These are phyloP conservation scores for Miamiensis avidus DNA, from an alignment of 169 alveolate genomes.

Conservation along the genomic window DNA sequence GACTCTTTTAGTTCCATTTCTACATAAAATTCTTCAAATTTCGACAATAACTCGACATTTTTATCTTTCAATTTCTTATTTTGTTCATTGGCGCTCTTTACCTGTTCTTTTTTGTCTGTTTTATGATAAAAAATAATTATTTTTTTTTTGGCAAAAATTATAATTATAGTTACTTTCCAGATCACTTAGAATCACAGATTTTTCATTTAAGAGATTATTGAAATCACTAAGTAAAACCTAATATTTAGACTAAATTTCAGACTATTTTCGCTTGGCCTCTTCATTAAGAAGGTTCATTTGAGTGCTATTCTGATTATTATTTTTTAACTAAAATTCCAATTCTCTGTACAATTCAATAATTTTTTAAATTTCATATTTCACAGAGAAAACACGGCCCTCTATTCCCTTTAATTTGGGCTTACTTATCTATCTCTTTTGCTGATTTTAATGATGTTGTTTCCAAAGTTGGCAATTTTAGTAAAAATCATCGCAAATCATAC, in stretches of 20 bases:
- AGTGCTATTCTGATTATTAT: background rate
- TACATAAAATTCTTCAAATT: background rate
- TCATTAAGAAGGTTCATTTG: background rate
- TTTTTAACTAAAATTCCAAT: too few species aligned
- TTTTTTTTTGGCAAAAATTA: too few species aligned
- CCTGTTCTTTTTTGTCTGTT: too few species aligned
- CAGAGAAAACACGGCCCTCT: background rate
- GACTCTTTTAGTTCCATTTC: background rate
- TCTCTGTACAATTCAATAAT: background rate
- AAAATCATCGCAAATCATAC: too few species aligned
- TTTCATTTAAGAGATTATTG: background rate
- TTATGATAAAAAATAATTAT: too few species aligned
- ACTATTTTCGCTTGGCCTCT: background rate
- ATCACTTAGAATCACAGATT: background rate
- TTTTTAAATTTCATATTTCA: too few species aligned
- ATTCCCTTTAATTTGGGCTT: too few species aligned
- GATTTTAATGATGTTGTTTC: too few species aligned
- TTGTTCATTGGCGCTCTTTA: too few species aligned
- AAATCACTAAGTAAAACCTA: background rate
- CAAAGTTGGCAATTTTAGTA: too few species aligned
- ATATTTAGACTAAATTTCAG: background rate
- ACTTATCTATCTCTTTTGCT: too few species aligned
- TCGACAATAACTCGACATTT: background rate
- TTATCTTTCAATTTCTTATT: too few species aligned
- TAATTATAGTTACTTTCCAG: background rate